A percentile compares a stretch with the other conserved stretches of the same genome.
Evolutionary conservation across 495 filamentous ascomycete genomes (phyloP).

Genomic region (Xylaria castorea): DNA sequence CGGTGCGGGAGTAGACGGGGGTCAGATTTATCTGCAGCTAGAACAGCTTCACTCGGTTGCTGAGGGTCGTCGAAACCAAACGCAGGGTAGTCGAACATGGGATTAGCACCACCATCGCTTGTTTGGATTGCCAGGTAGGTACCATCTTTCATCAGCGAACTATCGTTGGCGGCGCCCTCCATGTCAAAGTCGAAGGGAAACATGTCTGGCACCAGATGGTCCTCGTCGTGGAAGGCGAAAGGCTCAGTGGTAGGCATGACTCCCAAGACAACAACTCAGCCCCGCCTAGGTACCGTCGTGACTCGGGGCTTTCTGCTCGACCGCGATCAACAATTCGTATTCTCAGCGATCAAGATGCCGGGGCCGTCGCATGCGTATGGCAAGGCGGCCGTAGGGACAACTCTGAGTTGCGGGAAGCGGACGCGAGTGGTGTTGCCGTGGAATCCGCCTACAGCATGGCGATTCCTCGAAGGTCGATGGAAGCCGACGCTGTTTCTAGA

Average conservation of each 20-base stretch:
- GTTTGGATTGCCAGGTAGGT: neutral
- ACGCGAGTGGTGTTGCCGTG: neutral
- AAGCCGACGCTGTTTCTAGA: neutral
- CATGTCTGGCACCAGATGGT: conserved; percentile 27
- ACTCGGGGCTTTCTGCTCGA: neutral
- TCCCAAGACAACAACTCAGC: neutral
- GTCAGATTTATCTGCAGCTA: neutral
- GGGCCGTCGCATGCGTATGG: conserved; percentile 2
- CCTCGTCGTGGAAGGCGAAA: conserved; percentile 29
- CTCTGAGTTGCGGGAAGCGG: neutral
- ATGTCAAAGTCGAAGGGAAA: conserved; percentile 23
- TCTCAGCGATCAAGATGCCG: neutral
- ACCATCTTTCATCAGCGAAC: conserved; percentile 15
- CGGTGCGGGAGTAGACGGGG: conserved; percentile 32
- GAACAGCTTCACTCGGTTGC: neutral
- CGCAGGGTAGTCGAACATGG: neutral
- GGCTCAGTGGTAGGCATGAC: conserved; percentile 34
- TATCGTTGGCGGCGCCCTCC: conserved; percentile 26
- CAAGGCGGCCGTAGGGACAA: neutral
- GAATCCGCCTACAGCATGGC: conserved; percentile 31
- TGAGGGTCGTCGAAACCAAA: neutral
- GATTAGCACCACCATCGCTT: neutral
- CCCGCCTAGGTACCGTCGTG: neutral
- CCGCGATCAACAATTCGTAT: neutral
- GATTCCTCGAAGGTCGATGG: conserved; percentile 31